Base-by-base conservation (phyloP, 164 flowering plant species). In the Amborella trichopoda region DNA sequence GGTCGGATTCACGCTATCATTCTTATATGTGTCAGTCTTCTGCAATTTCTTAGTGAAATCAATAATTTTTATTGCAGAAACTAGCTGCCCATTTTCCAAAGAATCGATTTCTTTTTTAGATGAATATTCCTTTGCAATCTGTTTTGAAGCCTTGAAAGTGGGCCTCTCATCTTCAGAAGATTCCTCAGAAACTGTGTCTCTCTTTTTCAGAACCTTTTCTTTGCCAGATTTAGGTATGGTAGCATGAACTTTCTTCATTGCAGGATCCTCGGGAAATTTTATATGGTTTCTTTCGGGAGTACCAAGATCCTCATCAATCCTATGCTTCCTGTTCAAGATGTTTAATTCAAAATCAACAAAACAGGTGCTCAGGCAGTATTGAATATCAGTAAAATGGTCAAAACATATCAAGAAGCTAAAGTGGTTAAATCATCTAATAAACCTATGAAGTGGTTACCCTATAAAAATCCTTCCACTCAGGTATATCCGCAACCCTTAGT, bases 211-310 rank as follows among this genome's bases (percentile, higher is more conserved):
- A 40, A 23, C 18, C 46, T 58, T 65, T 42, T 38, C 44, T 38
- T 47, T 56, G 19, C 38, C 34, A 24, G 45, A 25, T 30, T 33
- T 48, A 25, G 40, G 42, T 40, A 50, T 41, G 37, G 51, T 39
- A 23, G 48, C 34, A 14, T 17, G 26, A 28, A 26, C 23, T 40
- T 37, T 61, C 42, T 53, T 64, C 59, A 57, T 69, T 18, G 28
- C 49, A 16, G 43, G 55, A 27, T 40, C 23, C 39, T 54, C 62
- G 19, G 85, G 77, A 48, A 83, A 80, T 40, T 21, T 45, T 21
- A 80, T 53, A 52, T 80, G 94, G 56, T 80, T 26, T 59, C 94
- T 61, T 13, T 19, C 5, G 14, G 94, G 94, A 41, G 89, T 78
- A 4, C 38, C 48, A 38, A 80, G 53, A 0, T 55, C 58, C 38